A percentile compares a stretch with the other conserved stretches of the same genome.
Evolutionary conservation across 257 asterid species (phyloP).

Genomic region (Solanum neorickii): DNA sequence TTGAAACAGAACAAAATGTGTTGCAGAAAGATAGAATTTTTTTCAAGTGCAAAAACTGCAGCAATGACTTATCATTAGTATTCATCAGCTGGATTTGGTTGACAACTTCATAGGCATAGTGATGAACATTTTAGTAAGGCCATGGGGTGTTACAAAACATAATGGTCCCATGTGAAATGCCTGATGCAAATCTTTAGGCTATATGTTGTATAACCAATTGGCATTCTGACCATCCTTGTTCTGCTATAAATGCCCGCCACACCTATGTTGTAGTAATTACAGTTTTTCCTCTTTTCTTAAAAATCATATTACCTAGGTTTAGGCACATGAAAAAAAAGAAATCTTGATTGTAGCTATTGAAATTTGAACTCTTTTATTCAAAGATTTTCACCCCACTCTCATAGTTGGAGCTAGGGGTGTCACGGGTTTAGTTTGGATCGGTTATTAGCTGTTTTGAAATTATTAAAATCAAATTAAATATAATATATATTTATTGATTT

Average conservation of each 20-base stretch:
- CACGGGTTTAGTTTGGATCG: too few species aligned
- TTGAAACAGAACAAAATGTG: background rate
- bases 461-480: too few species aligned
- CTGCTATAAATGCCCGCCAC: background rate
- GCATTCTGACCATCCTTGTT: background rate
- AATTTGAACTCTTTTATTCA: background rate
- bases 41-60: background rate
- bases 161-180: constrained; percentile 10
- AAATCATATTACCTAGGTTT: background rate
- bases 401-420: background rate
- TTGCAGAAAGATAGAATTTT: background rate
- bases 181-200: background rate
- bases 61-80: background rate
- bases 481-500: too few species aligned
- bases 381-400: background rate
- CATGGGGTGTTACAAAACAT: constrained; percentile 14
- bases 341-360: background rate
- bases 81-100: background rate
- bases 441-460: too few species aligned
- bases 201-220: background rate
- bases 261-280: background rate
- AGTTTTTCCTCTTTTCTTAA: background rate
- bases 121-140: background rate
- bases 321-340: background rate
- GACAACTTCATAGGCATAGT: background rate